A percentile compares a stretch with the other conserved stretches of the same genome.
Conservation (phyloP, 345 rosid species). For the Heritiera littoralis region DNA sequence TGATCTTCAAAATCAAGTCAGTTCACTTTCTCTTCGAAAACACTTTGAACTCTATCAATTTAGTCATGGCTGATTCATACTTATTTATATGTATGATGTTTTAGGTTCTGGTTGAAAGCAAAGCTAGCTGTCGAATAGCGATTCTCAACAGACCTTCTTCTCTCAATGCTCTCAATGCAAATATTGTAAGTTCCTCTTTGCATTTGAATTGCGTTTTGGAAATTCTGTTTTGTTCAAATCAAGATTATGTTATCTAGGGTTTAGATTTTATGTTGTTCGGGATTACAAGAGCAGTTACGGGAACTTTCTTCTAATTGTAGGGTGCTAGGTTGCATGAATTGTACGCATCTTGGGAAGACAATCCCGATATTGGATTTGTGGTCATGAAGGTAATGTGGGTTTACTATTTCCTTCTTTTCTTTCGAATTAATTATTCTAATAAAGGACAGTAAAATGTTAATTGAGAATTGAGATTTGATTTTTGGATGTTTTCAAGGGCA, state of each 20-base stretch:
- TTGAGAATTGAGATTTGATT: constrained; percentile 16
- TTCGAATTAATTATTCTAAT: background rate
- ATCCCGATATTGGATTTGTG: constrained; percentile 77
- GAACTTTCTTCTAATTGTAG: constrained; percentile 31
- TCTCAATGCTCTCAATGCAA: constrained; percentile 81
- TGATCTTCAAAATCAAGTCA: constrained; percentile 56
- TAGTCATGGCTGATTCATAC: background rate
- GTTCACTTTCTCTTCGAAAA: background rate
- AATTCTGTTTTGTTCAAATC: background rate
- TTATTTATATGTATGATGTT: background rate
- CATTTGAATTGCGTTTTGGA: background rate
- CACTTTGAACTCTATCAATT: background rate
- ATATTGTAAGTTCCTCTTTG: constrained; percentile 47
- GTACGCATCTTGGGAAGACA: constrained; percentile 84
- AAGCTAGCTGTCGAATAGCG: constrained; percentile 66
- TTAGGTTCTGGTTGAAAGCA: constrained; percentile 79
- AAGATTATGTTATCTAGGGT: constrained; percentile 8
- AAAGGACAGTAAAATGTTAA: background rate
- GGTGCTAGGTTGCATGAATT: constrained; percentile 59
- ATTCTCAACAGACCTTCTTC: constrained; percentile 80
- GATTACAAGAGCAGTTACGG: background rate
- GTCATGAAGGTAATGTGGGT: constrained; percentile 59
- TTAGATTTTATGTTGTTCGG: background rate
- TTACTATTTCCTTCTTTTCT: background rate
- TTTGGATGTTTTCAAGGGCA: constrained; percentile 58